A percentile compares a stretch with the other conserved stretches of the same genome.
Conservation (phyloP, 257 asterid species). For the Handroanthus guayacan region DNA sequence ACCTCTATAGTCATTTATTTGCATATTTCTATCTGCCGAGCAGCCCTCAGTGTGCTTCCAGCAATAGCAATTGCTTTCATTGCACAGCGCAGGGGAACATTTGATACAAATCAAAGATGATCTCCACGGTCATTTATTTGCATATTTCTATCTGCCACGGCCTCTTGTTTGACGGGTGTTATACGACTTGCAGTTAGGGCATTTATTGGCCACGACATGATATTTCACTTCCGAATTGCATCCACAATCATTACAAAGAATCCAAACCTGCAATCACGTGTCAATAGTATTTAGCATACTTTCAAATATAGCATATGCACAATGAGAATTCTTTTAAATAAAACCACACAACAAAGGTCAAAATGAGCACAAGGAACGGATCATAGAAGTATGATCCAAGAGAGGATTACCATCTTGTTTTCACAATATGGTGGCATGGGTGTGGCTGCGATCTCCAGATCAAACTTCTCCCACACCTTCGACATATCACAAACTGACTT, state of each 20-base stretch:
- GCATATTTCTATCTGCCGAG: no score
- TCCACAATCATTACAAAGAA: constrained; percentile 76
- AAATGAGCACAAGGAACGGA: no score
- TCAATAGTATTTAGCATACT: no score
- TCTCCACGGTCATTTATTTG: neutral
- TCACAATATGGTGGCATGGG: constrained; percentile 76
- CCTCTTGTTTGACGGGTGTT: constrained; percentile 70
- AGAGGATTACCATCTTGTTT: constrained; percentile 53
- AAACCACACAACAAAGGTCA: no score
- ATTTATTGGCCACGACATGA: constrained; percentile 72
- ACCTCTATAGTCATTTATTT: no score
- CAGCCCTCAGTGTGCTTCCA: constrained; percentile 22
- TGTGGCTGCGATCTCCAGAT: constrained; percentile 84
- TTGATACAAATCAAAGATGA: neutral
- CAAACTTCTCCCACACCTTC: constrained; percentile 83
- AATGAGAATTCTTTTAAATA: no score
- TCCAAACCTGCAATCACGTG: constrained; percentile 56
- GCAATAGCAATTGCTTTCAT: constrained; percentile 44
- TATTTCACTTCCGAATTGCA: constrained; percentile 61
- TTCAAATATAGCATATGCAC: no score
- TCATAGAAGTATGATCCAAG: no score
- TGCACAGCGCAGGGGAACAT: neutral
- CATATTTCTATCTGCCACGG: constrained; percentile 12
- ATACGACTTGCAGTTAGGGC: constrained; percentile 73
- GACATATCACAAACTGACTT: constrained; percentile 92